These are phyloP conservation scores for Kernera saxatilis DNA, from an alignment of 345 rosid species.

Conservation along the genomic window DNA sequence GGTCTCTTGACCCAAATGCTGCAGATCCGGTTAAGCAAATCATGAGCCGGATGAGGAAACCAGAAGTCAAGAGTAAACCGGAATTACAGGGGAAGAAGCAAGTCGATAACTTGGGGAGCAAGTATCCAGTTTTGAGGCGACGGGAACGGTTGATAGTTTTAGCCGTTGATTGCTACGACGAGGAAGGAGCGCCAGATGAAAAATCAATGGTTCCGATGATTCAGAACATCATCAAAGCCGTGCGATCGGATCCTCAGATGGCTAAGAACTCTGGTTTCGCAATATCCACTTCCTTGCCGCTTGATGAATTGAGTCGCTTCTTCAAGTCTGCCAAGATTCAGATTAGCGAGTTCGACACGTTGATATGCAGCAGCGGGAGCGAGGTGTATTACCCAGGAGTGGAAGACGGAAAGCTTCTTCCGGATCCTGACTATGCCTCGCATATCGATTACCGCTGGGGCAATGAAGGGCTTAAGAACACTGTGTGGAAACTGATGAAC, in stretches of 20 bases:
- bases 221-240: constrained; percentile 62
- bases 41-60: constrained; percentile 62
- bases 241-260: constrained; percentile 51
- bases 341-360: constrained; percentile 70
- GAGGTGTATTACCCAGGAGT: constrained; percentile 83
- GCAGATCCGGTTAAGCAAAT: constrained; percentile 68
- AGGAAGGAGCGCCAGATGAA: constrained; percentile 54
- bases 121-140: constrained; percentile 73
- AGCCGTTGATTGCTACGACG: constrained; percentile 72
- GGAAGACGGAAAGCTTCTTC: constrained; percentile 64
- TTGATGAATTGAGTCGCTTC: constrained; percentile 54
- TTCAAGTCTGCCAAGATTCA: constrained; percentile 63
- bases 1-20: constrained; percentile 40
- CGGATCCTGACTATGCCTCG: constrained; percentile 79
- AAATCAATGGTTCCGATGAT: constrained; percentile 48
- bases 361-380: constrained; percentile 91
- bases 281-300: constrained; percentile 77
- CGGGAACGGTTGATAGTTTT: constrained; percentile 67
- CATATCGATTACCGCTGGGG: constrained; percentile 97
- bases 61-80: constrained; percentile 38
- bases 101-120: constrained; percentile 46
- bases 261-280: constrained; percentile 68
- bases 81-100: constrained; percentile 44
- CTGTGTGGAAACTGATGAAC: constrained; percentile 84
- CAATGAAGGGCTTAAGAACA: constrained; percentile 74